Evolutionary conservation across 225 moss, liverwort and hornwort species (phyloP).

Genomic region (Antitrichia curtipendula): DNA sequence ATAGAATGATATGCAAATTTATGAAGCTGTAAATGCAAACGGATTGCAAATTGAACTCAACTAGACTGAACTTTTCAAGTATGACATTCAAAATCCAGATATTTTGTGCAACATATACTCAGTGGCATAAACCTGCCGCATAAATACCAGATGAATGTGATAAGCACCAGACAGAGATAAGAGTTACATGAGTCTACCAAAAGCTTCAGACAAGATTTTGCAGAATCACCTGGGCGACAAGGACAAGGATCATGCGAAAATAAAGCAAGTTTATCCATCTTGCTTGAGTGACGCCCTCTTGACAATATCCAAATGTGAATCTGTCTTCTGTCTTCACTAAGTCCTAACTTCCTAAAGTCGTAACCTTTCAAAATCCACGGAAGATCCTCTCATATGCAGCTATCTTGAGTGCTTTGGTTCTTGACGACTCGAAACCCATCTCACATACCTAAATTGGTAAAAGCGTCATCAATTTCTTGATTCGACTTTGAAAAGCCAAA

Average conservation of each 20-base stretch:
- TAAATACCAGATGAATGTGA: not conserved
- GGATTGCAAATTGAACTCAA: not conserved
- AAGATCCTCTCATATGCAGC: not conserved
- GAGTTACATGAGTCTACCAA: conserved; percentile 16
- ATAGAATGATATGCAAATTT: not conserved
- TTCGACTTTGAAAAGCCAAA: too few species aligned
- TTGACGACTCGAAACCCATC: not conserved
- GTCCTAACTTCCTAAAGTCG: not conserved
- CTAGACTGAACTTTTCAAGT: not conserved
- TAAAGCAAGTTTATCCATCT: conserved; percentile 12
- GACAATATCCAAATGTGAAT: not conserved
- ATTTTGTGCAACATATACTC: not conserved
- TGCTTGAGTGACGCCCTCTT: not conserved
- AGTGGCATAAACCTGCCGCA: not conserved
- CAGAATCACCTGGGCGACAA: conserved; percentile 28
- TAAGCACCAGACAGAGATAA: not conserved
- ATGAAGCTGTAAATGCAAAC: not conserved
- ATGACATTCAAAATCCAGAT: not conserved
- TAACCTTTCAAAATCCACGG: not conserved
- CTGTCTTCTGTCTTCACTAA: not conserved
- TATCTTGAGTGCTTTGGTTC: not conserved
- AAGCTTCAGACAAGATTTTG: conserved; percentile 25
- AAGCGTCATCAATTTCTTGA: too few species aligned
- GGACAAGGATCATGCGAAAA: conserved; percentile 23
- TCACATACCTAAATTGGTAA: too few species aligned